Evolutionary conservation across 345 rosid species (phyloP).

Genomic region (Populus ilicifolia): DNA sequence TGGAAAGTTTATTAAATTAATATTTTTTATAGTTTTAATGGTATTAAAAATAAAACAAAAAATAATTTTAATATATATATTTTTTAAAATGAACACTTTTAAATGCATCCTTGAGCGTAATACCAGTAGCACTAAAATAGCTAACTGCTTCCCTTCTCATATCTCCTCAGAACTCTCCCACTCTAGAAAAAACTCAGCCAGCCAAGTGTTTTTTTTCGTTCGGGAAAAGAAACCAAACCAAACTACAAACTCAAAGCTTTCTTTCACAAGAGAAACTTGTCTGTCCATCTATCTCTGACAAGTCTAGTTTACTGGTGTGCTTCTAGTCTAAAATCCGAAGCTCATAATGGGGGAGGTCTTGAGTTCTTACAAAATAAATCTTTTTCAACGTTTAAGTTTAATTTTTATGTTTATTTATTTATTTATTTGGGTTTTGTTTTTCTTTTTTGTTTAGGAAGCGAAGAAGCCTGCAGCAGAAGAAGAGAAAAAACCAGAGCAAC

Average conservation of each 20-base stretch:
- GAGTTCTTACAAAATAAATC: neutral
- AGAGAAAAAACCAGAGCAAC: conserved; percentile 37
- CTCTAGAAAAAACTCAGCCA: neutral
- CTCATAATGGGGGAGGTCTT: conserved; percentile 65
- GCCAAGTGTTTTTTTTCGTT: neutral
- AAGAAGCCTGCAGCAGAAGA: conserved; percentile 44
- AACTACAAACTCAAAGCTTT: neutral
- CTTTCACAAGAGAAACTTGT: neutral
- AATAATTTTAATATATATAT: too few relatives aligned
- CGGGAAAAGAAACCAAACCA: neutral
- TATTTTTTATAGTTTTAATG: too few relatives aligned
- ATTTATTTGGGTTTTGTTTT: neutral
- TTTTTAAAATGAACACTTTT: too few relatives aligned
- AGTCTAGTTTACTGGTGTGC: neutral
- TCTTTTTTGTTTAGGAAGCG: conserved; percentile 37
- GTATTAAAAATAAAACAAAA: too few relatives aligned
- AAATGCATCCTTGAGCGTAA: too few relatives aligned
- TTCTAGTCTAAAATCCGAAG: neutral
- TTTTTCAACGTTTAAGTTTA: neutral
- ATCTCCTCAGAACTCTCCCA: conserved; percentile 13
- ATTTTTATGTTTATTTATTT: neutral
- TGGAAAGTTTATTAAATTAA: too few relatives aligned
- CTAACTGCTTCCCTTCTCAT: neutral
- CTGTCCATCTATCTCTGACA: neutral
- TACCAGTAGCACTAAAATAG: neutral